Percentiles rank a stretch among this genome's conserved stretches.
Evolutionary conservation across 306 rosid species (phyloP).

Genomic region (apple (Malus domestica)): DNA sequence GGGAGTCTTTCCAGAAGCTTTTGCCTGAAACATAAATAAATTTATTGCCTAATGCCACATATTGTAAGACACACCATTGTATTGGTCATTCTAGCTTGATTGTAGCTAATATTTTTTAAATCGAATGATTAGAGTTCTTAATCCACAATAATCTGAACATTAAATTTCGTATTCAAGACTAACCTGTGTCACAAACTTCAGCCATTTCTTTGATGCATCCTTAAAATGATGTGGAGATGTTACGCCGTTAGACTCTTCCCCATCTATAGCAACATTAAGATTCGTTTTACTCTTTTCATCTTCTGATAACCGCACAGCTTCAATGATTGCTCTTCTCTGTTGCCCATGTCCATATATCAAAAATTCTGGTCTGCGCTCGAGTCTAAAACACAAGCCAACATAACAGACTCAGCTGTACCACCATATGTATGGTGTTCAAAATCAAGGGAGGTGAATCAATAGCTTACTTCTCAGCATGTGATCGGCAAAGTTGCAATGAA

Average conservation of each 20-base stretch:
- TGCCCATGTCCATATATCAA: constrained; percentile 88
- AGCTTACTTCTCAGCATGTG: constrained; percentile 78
- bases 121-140: neutral
- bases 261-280: constrained; percentile 25
- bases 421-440: neutral
- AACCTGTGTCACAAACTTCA: constrained; percentile 78
- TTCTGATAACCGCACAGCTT: constrained; percentile 67
- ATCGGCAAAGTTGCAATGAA: constrained; percentile 90
- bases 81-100: neutral
- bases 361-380: constrained; percentile 82
- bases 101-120: neutral
- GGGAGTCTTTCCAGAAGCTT: constrained; percentile 76
- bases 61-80: neutral
- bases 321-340: constrained; percentile 81
- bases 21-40: constrained; percentile 54
- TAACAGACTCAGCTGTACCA: neutral
- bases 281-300: constrained; percentile 36
- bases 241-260: constrained; percentile 36
- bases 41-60: neutral
- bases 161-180: constrained; percentile 2
- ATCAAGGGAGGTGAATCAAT: neutral
- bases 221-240: constrained; percentile 51
- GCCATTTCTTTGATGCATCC: constrained; percentile 94
- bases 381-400: constrained; percentile 35
- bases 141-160: neutral